These are phyloP conservation scores for Nowakowskiella sp. DNA, from an alignment of 192 early-diverging fungal genomes.

Conservation along the genomic window DNA sequence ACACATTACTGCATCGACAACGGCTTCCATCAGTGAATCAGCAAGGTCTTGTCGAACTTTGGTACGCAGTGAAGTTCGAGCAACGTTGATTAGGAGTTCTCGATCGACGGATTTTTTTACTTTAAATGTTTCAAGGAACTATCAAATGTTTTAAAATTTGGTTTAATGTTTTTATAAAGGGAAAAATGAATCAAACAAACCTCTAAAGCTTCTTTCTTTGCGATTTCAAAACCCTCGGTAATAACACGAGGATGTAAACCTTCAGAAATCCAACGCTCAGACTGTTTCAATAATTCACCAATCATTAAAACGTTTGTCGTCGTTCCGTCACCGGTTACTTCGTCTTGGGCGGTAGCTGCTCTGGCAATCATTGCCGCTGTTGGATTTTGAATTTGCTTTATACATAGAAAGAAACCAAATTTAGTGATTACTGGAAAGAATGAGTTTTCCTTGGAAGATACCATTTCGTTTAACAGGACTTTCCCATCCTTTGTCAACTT, in stretches of 20 bases:
- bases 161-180: not conserved
- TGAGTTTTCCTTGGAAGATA: too few relatives aligned
- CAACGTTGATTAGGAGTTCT: conserved; percentile 79
- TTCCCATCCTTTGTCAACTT: conserved; percentile 99
- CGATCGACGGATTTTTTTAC: conserved; percentile 72
- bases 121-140: conserved; percentile 90
- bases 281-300: conserved; percentile 95
- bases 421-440: not conserved
- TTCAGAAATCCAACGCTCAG: conserved; percentile 85
- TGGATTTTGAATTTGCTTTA: conserved; percentile 98
- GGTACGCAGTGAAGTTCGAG: conserved; percentile 91
- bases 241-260: conserved; percentile 93
- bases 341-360: conserved; percentile 98
- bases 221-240: conserved; percentile 94
- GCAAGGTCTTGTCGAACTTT: conserved; percentile 87
- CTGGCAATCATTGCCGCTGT: conserved; percentile 99
- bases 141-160: too few relatives aligned
- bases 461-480: conserved; percentile 97
- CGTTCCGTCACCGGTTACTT: conserved; percentile 97
- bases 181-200: conserved; percentile 45
- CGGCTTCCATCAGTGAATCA: conserved; percentile 88
- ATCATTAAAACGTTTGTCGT: conserved; percentile 95
- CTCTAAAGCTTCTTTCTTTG: conserved; percentile 86
- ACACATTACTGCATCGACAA: conserved; percentile 91
- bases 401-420: conserved; percentile 6